phyloP scores from a whole-genome alignment of 805 yeast genomes.

The Candida glaebosa region DNA sequence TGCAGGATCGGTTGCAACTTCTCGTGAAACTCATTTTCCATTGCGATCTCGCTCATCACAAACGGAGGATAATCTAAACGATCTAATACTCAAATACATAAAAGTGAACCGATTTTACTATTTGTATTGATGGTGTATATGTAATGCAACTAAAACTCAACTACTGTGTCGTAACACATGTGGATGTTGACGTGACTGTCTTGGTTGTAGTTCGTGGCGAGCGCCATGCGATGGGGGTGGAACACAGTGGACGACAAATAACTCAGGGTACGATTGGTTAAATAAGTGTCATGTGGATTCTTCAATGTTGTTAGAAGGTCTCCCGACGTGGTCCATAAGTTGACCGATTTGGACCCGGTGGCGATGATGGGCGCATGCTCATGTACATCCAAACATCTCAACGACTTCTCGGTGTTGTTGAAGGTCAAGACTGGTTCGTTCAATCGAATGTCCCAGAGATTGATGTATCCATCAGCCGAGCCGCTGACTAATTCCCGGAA shows the following conservation, averaged over 20 bases:
- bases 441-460: conserved; percentile 85
- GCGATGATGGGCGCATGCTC: conserved; percentile 96
- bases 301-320: conserved; percentile 61
- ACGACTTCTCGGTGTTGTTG: conserved; percentile 49
- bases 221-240: conserved; percentile 93
- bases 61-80: neutral
- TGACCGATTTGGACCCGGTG: conserved; percentile 76
- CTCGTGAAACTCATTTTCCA: neutral
- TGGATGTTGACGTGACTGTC: conserved; percentile 69
- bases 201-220: conserved; percentile 82
- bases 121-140: no score
- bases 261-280: conserved; percentile 43
- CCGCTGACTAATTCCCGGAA: conserved; percentile 86
- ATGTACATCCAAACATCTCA: conserved; percentile 76
- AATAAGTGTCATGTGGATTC: conserved; percentile 43
- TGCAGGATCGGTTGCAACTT: neutral
- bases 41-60: neutral
- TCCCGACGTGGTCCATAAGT: conserved; percentile 85
- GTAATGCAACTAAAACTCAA: no score
- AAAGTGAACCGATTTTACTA: no score
- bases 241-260: conserved; percentile 67
- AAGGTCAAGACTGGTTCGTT: conserved; percentile 68
- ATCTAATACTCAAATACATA: no score
- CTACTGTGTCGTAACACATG: conserved; percentile 33
- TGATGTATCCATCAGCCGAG: conserved; percentile 74